A percentile compares a stretch with the other conserved stretches of the same genome.
Conservation (phyloP, 192 early-diverging fungal species). For the Physocladia obscura region DNA sequence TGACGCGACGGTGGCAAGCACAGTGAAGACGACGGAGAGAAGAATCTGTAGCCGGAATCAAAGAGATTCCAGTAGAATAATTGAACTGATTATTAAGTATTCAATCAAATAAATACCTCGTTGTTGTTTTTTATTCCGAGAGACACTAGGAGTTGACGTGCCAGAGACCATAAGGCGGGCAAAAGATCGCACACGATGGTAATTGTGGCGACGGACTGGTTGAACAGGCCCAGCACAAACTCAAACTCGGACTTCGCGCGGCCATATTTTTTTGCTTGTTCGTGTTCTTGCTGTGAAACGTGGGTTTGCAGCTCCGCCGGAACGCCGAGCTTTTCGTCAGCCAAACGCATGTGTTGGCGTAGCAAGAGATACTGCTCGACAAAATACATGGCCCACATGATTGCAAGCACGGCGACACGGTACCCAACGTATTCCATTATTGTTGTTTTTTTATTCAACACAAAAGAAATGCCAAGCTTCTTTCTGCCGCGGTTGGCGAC, state of each 20-base stretch:
- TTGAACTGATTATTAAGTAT: neutral
- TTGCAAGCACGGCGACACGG: slow-evolving; percentile 63
- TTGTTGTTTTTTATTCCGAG: slow-evolving; percentile 62
- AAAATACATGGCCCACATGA: slow-evolving; percentile 68
- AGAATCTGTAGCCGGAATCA: slow-evolving; percentile 56
- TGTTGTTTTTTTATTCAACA: too few species aligned
- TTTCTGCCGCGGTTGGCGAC: too few species aligned
- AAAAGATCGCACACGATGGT: slow-evolving; percentile 70
- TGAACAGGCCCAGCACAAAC: slow-evolving; percentile 65
- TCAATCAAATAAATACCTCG: slow-evolving; percentile 48
- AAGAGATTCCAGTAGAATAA: neutral
- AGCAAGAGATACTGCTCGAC: slow-evolving; percentile 84
- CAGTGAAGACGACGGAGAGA: slow-evolving; percentile 78
- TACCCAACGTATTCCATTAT: too few species aligned
- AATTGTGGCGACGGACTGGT: slow-evolving; percentile 64
- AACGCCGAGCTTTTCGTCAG: slow-evolving; percentile 49
- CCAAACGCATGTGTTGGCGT: slow-evolving; percentile 74
- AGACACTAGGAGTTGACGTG: slow-evolving; percentile 53
- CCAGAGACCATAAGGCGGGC: slow-evolving; percentile 70
- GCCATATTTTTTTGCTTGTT: slow-evolving; percentile 65
- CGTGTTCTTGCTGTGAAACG: slow-evolving; percentile 74
- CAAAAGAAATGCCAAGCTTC: too few species aligned
- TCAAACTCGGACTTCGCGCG: slow-evolving; percentile 76
- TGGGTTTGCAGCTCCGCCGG: slow-evolving; percentile 72
- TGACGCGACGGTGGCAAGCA: slow-evolving; percentile 55